Evolutionary conservation across 2,329 filamentous ascomycete genomes (phyloP).

Genomic region (Phoma sp.): DNA sequence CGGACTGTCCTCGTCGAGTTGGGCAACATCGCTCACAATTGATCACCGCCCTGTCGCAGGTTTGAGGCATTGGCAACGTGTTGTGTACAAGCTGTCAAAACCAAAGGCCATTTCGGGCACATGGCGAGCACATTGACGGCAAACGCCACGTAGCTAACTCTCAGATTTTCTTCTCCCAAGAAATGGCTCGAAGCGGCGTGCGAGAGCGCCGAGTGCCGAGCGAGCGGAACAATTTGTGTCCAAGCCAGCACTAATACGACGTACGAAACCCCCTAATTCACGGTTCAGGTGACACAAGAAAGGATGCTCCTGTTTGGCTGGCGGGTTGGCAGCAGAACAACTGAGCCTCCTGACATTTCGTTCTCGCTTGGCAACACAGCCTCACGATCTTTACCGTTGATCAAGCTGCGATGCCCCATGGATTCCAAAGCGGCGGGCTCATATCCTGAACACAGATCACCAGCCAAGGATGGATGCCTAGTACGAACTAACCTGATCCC

Average conservation of each 20-base stretch:
- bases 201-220: conserved; percentile 23
- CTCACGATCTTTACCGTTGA: conserved; percentile 20
- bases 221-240: neutral
- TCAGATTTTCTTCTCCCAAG: conserved; percentile 1
- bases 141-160: conserved; percentile 14
- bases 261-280: conserved; percentile 7
- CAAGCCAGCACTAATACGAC: conserved; percentile 12
- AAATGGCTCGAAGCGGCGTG: conserved; percentile 15
- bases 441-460: neutral
- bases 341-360: conserved; percentile 13
- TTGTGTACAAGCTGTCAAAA: neutral
- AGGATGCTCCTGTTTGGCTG: conserved; percentile 1
- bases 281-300: conserved; percentile 7
- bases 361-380: conserved; percentile 17
- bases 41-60: neutral
- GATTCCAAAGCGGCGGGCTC: neutral
- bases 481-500: neutral
- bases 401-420: neutral
- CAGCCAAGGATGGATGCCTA: neutral
- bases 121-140: conserved; percentile 6
- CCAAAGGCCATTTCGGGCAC: neutral
- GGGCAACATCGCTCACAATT: neutral
- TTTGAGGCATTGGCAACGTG: neutral
- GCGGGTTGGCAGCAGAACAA: conserved; percentile 7
- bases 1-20: conserved; percentile 1